Conservation (phyloP, 805 yeast species). For the Lipomyces mesembrius region DNA sequence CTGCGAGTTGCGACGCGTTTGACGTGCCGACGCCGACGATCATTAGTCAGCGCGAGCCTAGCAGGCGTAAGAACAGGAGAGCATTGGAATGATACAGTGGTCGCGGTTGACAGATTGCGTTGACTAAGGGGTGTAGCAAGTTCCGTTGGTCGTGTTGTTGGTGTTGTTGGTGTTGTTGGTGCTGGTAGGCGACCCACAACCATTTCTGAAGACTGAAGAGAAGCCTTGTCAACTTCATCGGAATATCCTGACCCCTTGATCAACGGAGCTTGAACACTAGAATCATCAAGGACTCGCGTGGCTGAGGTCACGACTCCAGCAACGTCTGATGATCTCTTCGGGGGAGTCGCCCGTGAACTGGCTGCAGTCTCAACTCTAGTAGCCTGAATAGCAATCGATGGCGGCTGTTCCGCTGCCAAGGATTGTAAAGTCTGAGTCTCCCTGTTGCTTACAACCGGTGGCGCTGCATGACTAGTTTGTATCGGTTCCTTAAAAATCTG, state of each 20-base stretch:
- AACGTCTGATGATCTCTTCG: background rate
- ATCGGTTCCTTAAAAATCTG: background rate
- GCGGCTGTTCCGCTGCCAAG: background rate
- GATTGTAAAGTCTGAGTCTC: background rate
- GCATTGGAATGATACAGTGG: background rate
- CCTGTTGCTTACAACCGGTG: background rate
- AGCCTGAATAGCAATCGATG: background rate
- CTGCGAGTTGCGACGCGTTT: background rate
- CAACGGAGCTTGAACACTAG: background rate
- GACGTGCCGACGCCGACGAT: background rate
- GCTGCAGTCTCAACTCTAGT: background rate
- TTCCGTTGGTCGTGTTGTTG: background rate
- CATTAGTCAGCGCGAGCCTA: background rate
- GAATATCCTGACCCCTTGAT: background rate
- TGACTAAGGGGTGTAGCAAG: background rate
- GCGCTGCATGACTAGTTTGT: background rate
- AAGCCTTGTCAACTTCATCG: background rate
- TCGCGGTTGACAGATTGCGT: slow-evolving; percentile 3
- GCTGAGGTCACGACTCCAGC: background rate
- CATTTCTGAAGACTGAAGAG: background rate
- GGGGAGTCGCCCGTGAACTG: background rate
- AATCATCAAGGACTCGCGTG: background rate
- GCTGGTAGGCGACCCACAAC: background rate
- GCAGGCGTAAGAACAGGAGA: background rate
- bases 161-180: background rate